Evolutionary conservation across 2,329 filamentous ascomycete genomes (phyloP), one percentile per base, ranked within the genome.

Genomic region (Verticillium longisporum): DNA sequence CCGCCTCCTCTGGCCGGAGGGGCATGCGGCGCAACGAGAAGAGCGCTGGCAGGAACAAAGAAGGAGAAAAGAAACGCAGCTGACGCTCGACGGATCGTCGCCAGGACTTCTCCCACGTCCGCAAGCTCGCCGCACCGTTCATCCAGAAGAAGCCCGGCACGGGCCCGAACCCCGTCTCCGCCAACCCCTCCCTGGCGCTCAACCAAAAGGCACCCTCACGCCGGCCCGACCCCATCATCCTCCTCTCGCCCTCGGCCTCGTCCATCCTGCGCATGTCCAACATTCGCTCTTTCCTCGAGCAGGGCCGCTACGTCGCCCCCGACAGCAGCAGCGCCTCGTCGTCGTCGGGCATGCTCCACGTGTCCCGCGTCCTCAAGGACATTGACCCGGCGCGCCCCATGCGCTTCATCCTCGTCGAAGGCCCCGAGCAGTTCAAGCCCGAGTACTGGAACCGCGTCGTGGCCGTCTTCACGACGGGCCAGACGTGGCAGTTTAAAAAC

Each of bases 401-500:
- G 70, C 91, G 93, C 56, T 99, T 99, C 80, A 96, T 98, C 71
- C 87, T 99, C 45, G 94, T 98, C 60, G 95, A 99, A 74, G 89
- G 88, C 18, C 90, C 93, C 0, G 89, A 96, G 71, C 90, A 95
- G 74, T 99, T 99, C 83, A 96, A 97, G 74, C 95, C 95, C 0
- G 93, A 98, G 72, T 97, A 98, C 80, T 99, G 95, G 95, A 88
- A 88, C 69, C 88, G 93, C 58, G 90, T 99, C 6, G 95, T 97
- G 1, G 95, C 91, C 13, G 93, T 99, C 61, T 98, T 99, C 77
- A 99, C 95, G 0, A 99, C 95, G 0, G 95, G 95, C 37, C 95
- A 99, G 78, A 88, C 89, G 10, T 99, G 95, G 95, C 95, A 99
- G 77, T 99, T 99, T 79, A 97, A 97, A 78, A 90, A 87, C 67